phyloP scores from a whole-genome alignment of 228 moss, liverwort and hornwort species.

The Sphagnum fallax region DNA sequence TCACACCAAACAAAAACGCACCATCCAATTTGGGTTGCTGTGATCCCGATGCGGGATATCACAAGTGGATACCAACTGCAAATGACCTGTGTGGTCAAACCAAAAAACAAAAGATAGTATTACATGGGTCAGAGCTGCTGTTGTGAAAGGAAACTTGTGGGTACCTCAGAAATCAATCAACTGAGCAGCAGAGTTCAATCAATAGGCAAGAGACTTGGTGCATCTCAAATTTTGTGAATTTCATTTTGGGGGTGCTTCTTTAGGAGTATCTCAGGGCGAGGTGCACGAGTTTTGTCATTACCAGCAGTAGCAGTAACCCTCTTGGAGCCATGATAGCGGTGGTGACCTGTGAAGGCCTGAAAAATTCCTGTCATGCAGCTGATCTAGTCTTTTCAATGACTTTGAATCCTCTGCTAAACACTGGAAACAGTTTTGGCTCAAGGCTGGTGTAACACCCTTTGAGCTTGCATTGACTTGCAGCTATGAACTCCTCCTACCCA shows the following conservation, averaged over 20 bases:
- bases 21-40: constrained; percentile 38
- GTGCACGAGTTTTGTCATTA: neutral
- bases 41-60: constrained; percentile 48
- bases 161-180: too few relatives aligned
- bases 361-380: constrained; percentile 69
- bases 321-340: constrained; percentile 53
- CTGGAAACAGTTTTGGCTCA: constrained; percentile 49
- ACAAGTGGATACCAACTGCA: constrained; percentile 15
- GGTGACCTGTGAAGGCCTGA: constrained; percentile 55
- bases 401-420: constrained; percentile 51
- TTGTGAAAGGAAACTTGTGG: too few relatives aligned
- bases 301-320: constrained; percentile 55
- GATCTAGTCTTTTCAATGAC: constrained; percentile 45
- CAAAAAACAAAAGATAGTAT: constrained; percentile 13
- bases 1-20: neutral
- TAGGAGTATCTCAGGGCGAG: too few relatives aligned
- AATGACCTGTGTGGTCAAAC: neutral
- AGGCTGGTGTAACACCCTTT: constrained; percentile 27
- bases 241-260: too few relatives aligned
- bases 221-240: too few relatives aligned
- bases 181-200: too few relatives aligned
- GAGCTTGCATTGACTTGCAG: too few relatives aligned
- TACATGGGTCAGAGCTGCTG: neutral
- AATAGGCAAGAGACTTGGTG: too few relatives aligned
- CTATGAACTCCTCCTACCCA: too few relatives aligned